phyloP scores from a whole-genome alignment of 495 filamentous ascomycete species.

The Hypoxylon lenormandii region DNA sequence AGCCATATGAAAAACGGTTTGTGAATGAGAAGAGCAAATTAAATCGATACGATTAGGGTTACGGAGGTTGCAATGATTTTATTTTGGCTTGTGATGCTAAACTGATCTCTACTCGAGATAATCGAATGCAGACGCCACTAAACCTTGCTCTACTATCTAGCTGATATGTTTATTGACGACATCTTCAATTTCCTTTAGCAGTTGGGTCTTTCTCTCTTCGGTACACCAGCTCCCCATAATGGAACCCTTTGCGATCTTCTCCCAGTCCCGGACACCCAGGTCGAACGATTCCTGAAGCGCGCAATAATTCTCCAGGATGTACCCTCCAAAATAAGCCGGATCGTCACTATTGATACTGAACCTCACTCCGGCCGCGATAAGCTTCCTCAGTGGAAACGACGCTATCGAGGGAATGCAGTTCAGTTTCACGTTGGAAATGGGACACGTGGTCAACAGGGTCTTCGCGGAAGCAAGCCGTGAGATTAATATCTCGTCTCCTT shows the following conservation, averaged over 20 bases:
- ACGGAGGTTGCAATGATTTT: too few species aligned
- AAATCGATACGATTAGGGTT: too few species aligned
- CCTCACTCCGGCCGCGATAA: conserved; percentile 73
- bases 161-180: conserved; percentile 37
- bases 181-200: conserved; percentile 55
- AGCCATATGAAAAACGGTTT: too few species aligned
- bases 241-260: conserved; percentile 67
- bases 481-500: conserved; percentile 71
- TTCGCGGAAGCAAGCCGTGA: conserved; percentile 65
- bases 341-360: conserved; percentile 82
- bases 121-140: too few species aligned
- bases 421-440: conserved; percentile 77
- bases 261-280: conserved; percentile 73
- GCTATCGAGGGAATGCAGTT: conserved; percentile 67
- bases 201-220: conserved; percentile 59
- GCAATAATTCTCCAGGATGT: conserved; percentile 80
- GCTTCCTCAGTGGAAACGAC: conserved; percentile 72
- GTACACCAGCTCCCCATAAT: conserved; percentile 73
- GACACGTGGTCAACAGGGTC: conserved; percentile 75
- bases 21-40: too few species aligned
- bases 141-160: too few species aligned
- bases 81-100: too few species aligned
- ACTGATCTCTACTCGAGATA: too few species aligned
- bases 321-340: conserved; percentile 83
- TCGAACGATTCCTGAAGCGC: conserved; percentile 78